A percentile compares a stretch with the other conserved stretches of the same genome.
Conservation (phyloP, 2,329 filamentous ascomycete genomes). For the Penicillium sp. region DNA sequence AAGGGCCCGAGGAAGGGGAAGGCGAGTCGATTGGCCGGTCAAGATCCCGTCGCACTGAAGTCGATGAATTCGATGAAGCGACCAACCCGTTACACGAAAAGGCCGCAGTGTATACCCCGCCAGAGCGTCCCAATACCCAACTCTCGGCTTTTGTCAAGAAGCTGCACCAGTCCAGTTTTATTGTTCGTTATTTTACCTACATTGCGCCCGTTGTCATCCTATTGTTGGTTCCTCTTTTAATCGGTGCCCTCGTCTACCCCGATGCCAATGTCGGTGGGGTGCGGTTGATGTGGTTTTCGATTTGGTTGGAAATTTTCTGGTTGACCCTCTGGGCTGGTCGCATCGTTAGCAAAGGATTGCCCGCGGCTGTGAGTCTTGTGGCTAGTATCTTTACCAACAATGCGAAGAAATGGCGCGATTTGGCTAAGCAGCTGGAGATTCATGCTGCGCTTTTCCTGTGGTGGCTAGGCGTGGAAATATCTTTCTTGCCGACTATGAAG, state of each 20-base stretch:
- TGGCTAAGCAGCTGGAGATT: conserved; percentile 81
- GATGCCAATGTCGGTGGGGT: conserved; percentile 71
- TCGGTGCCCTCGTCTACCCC: conserved; percentile 62
- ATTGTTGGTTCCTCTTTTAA: conserved; percentile 66
- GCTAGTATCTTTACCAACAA: conserved; percentile 81
- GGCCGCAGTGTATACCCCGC: conserved; percentile 63
- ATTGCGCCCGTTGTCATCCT: conserved; percentile 65
- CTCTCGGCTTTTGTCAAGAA: conserved; percentile 66
- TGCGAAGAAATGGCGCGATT: conserved; percentile 88
- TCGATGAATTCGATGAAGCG: conserved; percentile 66
- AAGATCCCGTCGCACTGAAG: conserved; percentile 55
- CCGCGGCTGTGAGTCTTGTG: conserved; percentile 60
- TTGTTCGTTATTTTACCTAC: conserved; percentile 71
- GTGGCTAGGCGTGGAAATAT: conserved; percentile 83
- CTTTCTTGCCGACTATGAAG: conserved; percentile 79
- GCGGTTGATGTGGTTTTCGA: conserved; percentile 82
- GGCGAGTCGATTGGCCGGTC: conserved; percentile 51
- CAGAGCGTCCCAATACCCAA: conserved; percentile 61
- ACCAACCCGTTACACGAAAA: conserved; percentile 70
- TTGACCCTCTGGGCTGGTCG: conserved; percentile 79
- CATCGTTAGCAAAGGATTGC: conserved; percentile 65
- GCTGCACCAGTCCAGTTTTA: conserved; percentile 63
- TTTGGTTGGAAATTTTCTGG: conserved; percentile 95
- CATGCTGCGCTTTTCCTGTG: conserved; percentile 87
- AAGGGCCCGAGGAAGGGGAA: conserved; percentile 31